phyloP scores from a whole-genome alignment of 176 grass and related monocot species.

The Canna indica region DNA sequence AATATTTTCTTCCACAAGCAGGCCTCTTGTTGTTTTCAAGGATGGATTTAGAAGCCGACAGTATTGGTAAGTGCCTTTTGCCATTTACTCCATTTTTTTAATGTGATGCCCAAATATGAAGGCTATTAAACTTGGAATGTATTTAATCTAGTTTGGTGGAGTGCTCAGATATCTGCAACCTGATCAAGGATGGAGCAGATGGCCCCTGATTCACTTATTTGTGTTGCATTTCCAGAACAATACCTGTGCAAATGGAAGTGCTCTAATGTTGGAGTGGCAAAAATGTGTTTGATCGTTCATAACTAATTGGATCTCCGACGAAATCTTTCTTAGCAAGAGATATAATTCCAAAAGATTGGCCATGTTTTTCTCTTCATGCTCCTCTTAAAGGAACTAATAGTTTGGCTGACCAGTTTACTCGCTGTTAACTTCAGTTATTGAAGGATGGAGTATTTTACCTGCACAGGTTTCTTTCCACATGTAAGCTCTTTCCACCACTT shows the following conservation, averaged over 20 bases:
- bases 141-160: conserved; percentile 34
- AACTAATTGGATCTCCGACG: conserved; percentile 3
- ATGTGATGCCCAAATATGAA: too few relatives aligned
- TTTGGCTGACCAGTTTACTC: too few relatives aligned
- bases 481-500: neutral
- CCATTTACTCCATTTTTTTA: neutral
- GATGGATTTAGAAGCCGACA: conserved; percentile 51
- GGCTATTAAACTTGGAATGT: neutral
- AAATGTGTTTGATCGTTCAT: neutral
- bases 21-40: conserved; percentile 61
- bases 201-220: conserved; percentile 28
- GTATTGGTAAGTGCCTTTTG: conserved; percentile 33
- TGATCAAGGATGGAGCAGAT: conserved; percentile 74
- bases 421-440: too few relatives aligned
- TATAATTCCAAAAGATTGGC: neutral
- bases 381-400: neutral
- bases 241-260: neutral
- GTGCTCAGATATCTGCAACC: conserved; percentile 69
- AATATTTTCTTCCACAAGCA: conserved; percentile 4
- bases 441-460: neutral
- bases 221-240: neutral
- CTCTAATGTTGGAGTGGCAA: neutral
- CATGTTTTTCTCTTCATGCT: neutral
- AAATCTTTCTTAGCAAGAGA: too few relatives aligned
- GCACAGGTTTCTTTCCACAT: neutral